Percentiles rank a stretch among this genome's conserved stretches.
phyloP scores from a whole-genome alignment of 495 filamentous ascomycete genomes.

The Thermochaetoides thermophila region DNA sequence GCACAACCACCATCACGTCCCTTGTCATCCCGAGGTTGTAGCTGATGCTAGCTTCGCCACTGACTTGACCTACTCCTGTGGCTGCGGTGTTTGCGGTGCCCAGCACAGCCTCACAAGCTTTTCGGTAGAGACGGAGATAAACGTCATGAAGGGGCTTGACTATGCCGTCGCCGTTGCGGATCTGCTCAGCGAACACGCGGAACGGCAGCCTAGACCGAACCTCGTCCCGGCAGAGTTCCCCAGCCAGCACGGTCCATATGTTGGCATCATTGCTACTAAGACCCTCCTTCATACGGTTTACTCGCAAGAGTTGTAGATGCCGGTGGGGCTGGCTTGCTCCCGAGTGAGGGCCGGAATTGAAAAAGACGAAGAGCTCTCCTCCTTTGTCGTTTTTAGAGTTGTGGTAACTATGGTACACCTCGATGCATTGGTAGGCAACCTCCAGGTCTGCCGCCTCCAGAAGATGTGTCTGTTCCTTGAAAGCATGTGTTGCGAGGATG shows the following conservation, averaged over 20 bases:
- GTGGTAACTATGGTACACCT: constrained; percentile 35
- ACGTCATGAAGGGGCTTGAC: constrained; percentile 12
- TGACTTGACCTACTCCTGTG: too few relatives aligned
- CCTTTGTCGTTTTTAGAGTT: neutral
- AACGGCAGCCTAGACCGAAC: constrained; percentile 21
- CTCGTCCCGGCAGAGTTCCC: constrained; percentile 17
- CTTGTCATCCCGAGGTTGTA: constrained; percentile 73
- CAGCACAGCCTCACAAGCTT: constrained; percentile 25
- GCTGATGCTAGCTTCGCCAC: constrained; percentile 38
- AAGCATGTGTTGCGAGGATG: constrained; percentile 54
- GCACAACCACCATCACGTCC: constrained; percentile 51
- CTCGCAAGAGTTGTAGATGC: constrained; percentile 64
- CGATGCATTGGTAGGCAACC: constrained; percentile 48
- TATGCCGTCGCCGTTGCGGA: constrained; percentile 13
- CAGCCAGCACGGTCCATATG: constrained; percentile 40
- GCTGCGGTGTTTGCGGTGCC: too few relatives aligned
- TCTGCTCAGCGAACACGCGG: constrained; percentile 8
- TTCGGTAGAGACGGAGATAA: constrained; percentile 38
- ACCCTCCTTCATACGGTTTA: constrained; percentile 48
- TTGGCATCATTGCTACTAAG: constrained; percentile 13
- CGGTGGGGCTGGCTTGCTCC: constrained; percentile 69
- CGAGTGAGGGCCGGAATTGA: constrained; percentile 65
- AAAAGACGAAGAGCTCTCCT: constrained; percentile 55
- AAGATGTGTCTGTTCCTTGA: constrained; percentile 53
- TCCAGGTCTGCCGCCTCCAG: constrained; percentile 52